Evolutionary conservation across 1,284 basidiomycete species (phyloP).

Genomic region (Ceratobasidium sp.): DNA sequence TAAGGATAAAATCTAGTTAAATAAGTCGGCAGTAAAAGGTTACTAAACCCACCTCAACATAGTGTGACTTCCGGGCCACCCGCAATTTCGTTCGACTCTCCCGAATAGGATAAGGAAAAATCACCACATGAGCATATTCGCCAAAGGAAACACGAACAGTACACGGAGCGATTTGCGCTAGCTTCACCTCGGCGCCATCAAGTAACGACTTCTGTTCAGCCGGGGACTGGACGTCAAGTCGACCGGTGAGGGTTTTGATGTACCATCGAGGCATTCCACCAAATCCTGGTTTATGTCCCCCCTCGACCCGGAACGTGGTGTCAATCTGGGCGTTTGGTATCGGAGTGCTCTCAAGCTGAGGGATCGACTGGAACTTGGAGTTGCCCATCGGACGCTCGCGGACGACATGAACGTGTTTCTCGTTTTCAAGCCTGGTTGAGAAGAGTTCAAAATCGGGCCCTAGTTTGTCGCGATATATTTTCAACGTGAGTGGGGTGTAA

Average conservation of each 20-base stretch:
- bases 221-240: background rate
- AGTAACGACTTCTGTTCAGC: background rate
- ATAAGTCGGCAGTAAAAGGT: too few relatives aligned
- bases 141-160: background rate
- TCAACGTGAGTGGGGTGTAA: background rate
- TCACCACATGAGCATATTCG: background rate
- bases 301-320: too few relatives aligned
- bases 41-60: slow-evolving; percentile 13
- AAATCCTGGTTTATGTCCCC: too few relatives aligned
- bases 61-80: slow-evolving; percentile 21
- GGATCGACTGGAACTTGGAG: background rate
- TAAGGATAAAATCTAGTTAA: background rate
- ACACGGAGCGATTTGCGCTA: slow-evolving; percentile 1
- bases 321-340: background rate
- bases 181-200: background rate
- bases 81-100: background rate
- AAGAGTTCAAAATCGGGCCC: background rate
- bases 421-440: background rate
- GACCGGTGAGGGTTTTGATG: slow-evolving; percentile 6
- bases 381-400: slow-evolving; percentile 14
- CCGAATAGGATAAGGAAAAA: slow-evolving; percentile 19
- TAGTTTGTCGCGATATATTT: background rate
- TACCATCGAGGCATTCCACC: too few relatives aligned
- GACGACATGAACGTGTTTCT: background rate
- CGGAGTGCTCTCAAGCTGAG: too few relatives aligned